Percentiles rank a stretch among this genome's conserved stretches.
phyloP scores from a whole-genome alignment of 2,329 filamentous ascomycete species.

The Neonectria neomacrospora region DNA sequence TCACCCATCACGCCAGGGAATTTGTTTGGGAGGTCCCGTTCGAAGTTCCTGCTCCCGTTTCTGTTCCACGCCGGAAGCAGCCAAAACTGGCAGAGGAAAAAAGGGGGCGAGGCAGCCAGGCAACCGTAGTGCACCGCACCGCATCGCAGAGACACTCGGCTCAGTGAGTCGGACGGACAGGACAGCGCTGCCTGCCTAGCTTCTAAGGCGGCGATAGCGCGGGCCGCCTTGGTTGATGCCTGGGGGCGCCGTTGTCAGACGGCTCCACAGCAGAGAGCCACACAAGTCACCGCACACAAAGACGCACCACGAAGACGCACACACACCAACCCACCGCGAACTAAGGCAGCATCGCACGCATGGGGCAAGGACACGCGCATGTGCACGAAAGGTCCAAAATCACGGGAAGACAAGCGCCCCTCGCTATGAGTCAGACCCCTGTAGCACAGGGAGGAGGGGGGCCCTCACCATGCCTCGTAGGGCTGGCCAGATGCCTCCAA shows the following conservation, averaged over 20 bases:
- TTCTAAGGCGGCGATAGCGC: background rate
- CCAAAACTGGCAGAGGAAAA: background rate
- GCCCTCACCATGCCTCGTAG: background rate
- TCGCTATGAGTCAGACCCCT: background rate
- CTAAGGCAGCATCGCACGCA: background rate
- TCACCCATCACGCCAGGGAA: background rate
- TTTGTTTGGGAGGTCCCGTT: background rate
- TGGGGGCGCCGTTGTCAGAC: background rate
- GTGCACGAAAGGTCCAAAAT: background rate
- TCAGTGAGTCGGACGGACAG: background rate
- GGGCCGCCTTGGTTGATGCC: background rate
- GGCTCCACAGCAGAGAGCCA: background rate
- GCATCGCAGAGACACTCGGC: background rate
- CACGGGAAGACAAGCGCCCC: background rate
- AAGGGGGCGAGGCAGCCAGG: background rate
- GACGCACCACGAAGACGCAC: too few species aligned
- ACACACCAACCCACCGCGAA: background rate
- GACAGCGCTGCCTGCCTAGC: background rate
- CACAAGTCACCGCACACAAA: background rate
- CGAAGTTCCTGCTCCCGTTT: background rate
- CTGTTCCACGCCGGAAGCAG: too few species aligned
- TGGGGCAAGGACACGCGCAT: conserved; percentile 8
- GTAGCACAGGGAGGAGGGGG: too few species aligned
- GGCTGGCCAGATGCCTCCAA: conserved; percentile 1
- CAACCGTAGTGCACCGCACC: too few species aligned